These are phyloP conservation scores for Blastocrithidia nonstop DNA, from an alignment of 208 protist genomes.

Conservation along the genomic window DNA sequence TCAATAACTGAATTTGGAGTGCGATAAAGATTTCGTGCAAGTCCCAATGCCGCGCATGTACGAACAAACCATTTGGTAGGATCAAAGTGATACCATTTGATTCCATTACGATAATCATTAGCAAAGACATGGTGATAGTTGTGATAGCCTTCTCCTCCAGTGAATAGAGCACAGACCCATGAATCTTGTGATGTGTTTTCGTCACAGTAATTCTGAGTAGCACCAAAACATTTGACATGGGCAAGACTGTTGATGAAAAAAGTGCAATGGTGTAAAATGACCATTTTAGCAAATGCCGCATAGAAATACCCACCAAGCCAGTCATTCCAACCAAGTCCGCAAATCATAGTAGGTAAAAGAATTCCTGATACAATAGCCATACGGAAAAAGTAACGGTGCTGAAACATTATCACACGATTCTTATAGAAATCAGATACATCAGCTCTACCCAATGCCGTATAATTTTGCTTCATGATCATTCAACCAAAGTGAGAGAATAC, in stretches of 20 bases:
- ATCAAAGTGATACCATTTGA: constrained; percentile 85
- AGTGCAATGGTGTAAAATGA: constrained; percentile 81
- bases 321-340: constrained; percentile 69
- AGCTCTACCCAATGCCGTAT: constrained; percentile 57
- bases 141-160: constrained; percentile 87
- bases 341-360: constrained; percentile 70
- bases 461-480: constrained; percentile 88
- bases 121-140: constrained; percentile 90
- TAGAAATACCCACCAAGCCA: constrained; percentile 80
- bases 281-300: constrained; percentile 51
- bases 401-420: constrained; percentile 73
- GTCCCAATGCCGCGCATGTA: constrained; percentile 23
- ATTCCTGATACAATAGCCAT: constrained; percentile 74
- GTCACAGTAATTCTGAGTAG: constrained; percentile 66
- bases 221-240: constrained; percentile 57
- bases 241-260: constrained; percentile 88
- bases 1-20: constrained; percentile 48
- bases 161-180: constrained; percentile 57
- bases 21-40: constrained; percentile 47
- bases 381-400: constrained; percentile 76
- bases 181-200: constrained; percentile 73
- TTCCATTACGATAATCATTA: constrained; percentile 83
- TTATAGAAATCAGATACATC: constrained; percentile 76
- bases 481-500: constrained; percentile 85
- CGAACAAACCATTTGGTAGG: constrained; percentile 84